Evolutionary conservation across 1,139 yeast species (phyloP).

Genomic region (Blastobotrys elegans): DNA sequence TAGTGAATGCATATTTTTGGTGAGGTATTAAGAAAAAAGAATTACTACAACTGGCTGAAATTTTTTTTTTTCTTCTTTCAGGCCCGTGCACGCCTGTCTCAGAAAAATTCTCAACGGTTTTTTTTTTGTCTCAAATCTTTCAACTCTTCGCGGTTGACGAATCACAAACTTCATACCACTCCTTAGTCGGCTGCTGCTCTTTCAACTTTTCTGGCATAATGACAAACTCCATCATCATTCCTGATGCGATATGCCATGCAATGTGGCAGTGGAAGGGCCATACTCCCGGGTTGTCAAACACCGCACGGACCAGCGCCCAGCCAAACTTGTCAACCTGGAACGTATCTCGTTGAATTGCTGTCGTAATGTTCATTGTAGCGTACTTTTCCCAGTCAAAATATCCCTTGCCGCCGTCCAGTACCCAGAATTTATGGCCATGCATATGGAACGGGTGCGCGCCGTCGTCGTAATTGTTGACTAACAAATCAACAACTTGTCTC

Average conservation of each 20-base stretch:
- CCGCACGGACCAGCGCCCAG: constrained; percentile 53
- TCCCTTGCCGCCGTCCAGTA: constrained; percentile 46
- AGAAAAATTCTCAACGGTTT: not conserved
- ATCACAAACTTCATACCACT: constrained; percentile 26
- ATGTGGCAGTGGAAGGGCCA: constrained; percentile 78
- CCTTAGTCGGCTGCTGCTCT: constrained; percentile 20
- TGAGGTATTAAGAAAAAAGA: not conserved
- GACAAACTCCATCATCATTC: constrained; percentile 29
- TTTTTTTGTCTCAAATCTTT: too few species aligned
- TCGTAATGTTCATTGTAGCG: constrained; percentile 38
- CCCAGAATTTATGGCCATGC: constrained; percentile 82
- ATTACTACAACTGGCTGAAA: not conserved
- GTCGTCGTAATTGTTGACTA: constrained; percentile 69
- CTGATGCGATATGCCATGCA: constrained; percentile 65
- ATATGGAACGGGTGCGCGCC: constrained; percentile 93
- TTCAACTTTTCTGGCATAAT: constrained; percentile 20
- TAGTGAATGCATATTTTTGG: not conserved
- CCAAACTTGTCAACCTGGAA: constrained; percentile 56
- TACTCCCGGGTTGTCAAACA: constrained; percentile 67
- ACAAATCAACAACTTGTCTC: constrained; percentile 56
- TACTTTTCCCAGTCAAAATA: constrained; percentile 42
- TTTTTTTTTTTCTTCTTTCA: too few species aligned
- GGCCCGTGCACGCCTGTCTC: too few species aligned
- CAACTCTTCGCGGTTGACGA: too few species aligned
- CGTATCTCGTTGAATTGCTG: constrained; percentile 53